Evolutionary conservation across 2,329 filamentous ascomycete genomes (phyloP).

Genomic region (Macroventuria anomochaeta): DNA sequence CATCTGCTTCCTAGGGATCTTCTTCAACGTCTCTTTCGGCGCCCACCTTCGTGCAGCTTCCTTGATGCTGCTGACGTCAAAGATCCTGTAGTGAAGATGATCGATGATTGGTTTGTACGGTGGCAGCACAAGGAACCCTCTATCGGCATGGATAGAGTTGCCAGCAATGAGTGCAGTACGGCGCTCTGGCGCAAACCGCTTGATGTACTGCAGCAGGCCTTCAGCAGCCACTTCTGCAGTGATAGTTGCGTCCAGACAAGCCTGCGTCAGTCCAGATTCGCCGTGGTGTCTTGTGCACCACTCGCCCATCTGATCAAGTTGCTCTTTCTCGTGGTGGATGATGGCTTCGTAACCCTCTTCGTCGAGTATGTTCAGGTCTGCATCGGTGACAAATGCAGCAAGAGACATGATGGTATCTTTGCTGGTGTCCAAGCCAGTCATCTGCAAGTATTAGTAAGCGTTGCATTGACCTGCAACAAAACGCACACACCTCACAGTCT

Average conservation of each 20-base stretch:
- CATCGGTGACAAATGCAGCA: slow-evolving; percentile 88
- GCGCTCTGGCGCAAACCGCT: slow-evolving; percentile 70
- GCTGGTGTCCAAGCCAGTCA: slow-evolving; percentile 85
- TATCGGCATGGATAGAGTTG: slow-evolving; percentile 91
- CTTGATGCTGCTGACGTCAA: slow-evolving; percentile 92
- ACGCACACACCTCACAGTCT: slow-evolving; percentile 68
- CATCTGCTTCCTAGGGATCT: slow-evolving; percentile 74
- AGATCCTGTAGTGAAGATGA: slow-evolving; percentile 85
- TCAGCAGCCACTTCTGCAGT: slow-evolving; percentile 75
- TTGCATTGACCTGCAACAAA: too few species aligned
- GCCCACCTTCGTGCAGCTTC: slow-evolving; percentile 88
- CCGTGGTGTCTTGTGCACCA: slow-evolving; percentile 88
- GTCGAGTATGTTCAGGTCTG: slow-evolving; percentile 77
- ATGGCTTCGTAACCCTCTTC: slow-evolving; percentile 78
- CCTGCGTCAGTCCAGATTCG: slow-evolving; percentile 78
- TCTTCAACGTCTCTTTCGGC: slow-evolving; percentile 62
- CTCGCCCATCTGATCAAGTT: slow-evolving; percentile 80
- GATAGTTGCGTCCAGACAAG: slow-evolving; percentile 74
- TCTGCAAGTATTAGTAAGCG: slow-evolving; percentile 61
- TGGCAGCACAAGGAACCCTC: slow-evolving; percentile 74
- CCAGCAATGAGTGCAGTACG: slow-evolving; percentile 79
- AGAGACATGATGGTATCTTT: slow-evolving; percentile 89
- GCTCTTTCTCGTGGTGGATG: slow-evolving; percentile 73
- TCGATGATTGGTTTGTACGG: slow-evolving; percentile 77
- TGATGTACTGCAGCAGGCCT: slow-evolving; percentile 78